Evolutionary conservation across 139 green algal genomes (phyloP).

Genomic region (Picochlorum sp.): DNA sequence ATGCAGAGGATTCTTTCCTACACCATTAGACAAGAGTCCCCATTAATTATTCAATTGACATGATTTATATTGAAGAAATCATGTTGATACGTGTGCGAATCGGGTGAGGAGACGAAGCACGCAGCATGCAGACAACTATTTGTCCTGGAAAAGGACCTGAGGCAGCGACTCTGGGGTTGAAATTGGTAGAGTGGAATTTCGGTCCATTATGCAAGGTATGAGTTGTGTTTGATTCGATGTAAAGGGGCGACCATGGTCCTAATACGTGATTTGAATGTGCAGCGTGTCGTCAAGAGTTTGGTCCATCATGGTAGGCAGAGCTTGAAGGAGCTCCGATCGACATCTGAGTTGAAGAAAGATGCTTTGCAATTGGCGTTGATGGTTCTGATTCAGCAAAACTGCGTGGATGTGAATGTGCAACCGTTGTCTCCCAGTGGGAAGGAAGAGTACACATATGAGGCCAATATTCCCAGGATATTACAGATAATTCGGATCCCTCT

Average conservation of each 20-base stretch:
- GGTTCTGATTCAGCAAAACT: conserved; percentile 68
- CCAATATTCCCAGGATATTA: conserved; percentile 39
- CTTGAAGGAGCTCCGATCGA: conserved; percentile 10
- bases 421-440: conserved; percentile 28
- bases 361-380: conserved; percentile 41
- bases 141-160: conserved; percentile 4
- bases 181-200: conserved; percentile 15
- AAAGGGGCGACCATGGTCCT: too few species aligned
- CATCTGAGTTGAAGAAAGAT: conserved; percentile 9
- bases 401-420: conserved; percentile 35
- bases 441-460: conserved; percentile 42
- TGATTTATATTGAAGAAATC: too few species aligned
- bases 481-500: conserved; percentile 44
- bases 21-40: too few species aligned
- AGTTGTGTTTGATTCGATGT: neutral
- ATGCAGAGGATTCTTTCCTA: too few species aligned
- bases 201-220: conserved; percentile 7
- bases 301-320: conserved; percentile 26
- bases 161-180: conserved; percentile 18
- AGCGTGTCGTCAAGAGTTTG: conserved; percentile 13
- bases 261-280: neutral
- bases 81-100: too few species aligned
- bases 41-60: too few species aligned
- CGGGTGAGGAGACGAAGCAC: too few species aligned
- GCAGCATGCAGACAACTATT: conserved; percentile 15